A percentile compares a stretch with the other conserved stretches of the same genome.
phyloP scores from a whole-genome alignment of 2,329 filamentous ascomycete genomes.

The Diaporthe sp. region DNA sequence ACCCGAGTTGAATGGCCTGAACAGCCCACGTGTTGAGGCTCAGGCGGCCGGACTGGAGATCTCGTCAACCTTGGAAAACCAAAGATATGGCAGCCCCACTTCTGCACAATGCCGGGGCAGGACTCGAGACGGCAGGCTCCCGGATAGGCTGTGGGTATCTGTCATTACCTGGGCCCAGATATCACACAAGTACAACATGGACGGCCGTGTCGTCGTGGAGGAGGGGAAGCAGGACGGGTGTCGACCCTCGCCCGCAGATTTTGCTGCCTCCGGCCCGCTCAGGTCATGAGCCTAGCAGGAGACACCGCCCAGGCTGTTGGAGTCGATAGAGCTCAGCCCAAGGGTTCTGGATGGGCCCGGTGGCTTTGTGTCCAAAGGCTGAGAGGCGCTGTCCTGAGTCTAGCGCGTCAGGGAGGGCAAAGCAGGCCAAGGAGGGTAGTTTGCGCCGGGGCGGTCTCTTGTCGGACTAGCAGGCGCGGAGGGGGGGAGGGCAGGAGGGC shows the following conservation, averaged over 20 bases:
- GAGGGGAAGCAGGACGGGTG: not conserved
- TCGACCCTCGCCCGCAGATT: conserved; percentile 13
- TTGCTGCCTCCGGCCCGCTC: not conserved
- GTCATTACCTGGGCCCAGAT: conserved; percentile 10
- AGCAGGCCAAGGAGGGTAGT: conserved; percentile 9
- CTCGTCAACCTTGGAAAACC: conserved; percentile 28
- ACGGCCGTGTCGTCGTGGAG: conserved; percentile 5
- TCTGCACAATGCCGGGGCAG: conserved; percentile 17
- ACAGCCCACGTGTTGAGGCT: conserved; percentile 40
- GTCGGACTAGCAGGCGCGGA: conserved; percentile 14
- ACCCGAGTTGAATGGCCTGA: conserved; percentile 30
- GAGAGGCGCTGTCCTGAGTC: conserved; percentile 3
- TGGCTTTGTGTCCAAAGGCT: conserved; percentile 14
- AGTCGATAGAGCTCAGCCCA: conserved; percentile 19
- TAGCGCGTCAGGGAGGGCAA: conserved; percentile 21
- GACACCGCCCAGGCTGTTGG: conserved; percentile 22
- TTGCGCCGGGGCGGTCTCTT: not conserved
- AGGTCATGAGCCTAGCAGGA: conserved; percentile 13
- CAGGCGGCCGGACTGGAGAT: conserved; percentile 35
- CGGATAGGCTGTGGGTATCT: conserved; percentile 6
- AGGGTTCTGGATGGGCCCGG: not conserved
- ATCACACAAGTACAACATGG: conserved; percentile 4
- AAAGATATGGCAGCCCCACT: conserved; percentile 33
- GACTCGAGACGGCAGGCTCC: conserved; percentile 10
- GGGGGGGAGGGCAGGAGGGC: not conserved